phyloP scores from a whole-genome alignment of 768 basidiomycete genomes.

The Collybia sp. region DNA sequence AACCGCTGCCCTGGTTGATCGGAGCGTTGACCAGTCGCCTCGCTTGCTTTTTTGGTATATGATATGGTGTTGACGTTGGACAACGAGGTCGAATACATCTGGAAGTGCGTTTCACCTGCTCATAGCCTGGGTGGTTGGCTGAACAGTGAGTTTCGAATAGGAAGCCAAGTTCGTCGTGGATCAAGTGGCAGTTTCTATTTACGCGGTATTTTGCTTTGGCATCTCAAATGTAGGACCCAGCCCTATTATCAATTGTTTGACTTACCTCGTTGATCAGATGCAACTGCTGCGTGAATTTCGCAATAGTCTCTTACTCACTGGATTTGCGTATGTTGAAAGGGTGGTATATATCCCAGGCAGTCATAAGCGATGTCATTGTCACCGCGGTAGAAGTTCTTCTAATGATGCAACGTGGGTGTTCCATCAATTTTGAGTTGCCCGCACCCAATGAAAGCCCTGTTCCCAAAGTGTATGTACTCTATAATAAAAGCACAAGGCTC shows the following conservation, averaged over 20 bases:
- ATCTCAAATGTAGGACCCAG: slow-evolving; percentile 18
- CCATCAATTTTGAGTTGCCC: neutral
- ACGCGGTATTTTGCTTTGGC: slow-evolving; percentile 23
- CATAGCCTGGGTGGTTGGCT: neutral
- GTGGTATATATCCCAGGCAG: slow-evolving; percentile 21
- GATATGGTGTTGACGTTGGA: slow-evolving; percentile 29
- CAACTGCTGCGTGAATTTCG: slow-evolving; percentile 16
- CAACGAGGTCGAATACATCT: slow-evolving; percentile 28
- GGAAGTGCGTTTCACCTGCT: slow-evolving; percentile 21
- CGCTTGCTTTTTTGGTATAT: slow-evolving; percentile 25
- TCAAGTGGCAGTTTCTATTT: slow-evolving; percentile 24
- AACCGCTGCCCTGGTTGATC: no score
- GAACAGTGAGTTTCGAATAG: slow-evolving; percentile 2
- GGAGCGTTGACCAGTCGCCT: slow-evolving; percentile 15
- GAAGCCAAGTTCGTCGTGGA: slow-evolving; percentile 15
- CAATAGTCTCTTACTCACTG: slow-evolving; percentile 1
- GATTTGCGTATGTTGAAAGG: slow-evolving; percentile 6
- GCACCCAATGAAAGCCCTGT: neutral
- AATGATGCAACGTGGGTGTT: slow-evolving; percentile 20
- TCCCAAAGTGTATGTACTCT: slow-evolving; percentile 26
- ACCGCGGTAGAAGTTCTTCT: slow-evolving; percentile 22
- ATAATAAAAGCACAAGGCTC: slow-evolving; percentile 24
- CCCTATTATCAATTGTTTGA: neutral
- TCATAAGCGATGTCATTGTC: slow-evolving; percentile 19
- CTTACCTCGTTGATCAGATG: slow-evolving; percentile 6